Base-by-base conservation (phyloP, 345 rosid genomes). In the Geranium brycei region DNA sequence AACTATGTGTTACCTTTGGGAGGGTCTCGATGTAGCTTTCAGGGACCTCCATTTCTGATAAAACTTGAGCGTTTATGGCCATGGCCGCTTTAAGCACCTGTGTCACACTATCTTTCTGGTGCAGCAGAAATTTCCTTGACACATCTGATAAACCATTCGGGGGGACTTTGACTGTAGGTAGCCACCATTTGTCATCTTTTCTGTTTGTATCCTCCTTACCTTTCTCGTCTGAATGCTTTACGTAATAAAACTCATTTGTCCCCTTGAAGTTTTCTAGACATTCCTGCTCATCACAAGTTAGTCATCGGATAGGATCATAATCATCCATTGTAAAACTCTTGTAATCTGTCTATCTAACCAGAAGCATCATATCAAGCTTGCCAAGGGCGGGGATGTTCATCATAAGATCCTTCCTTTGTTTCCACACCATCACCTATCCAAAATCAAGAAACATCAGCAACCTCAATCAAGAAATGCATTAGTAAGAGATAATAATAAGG, bases 61-160 rank as follows among this genome's bases (percentile, higher is more conserved):
- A 68, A 72, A 86, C 88, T 75, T 91, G 95, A 40, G 96, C 84
- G 70, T 91, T 91, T 68, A 91, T 91, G 0, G 97, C 97, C 96
- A 91, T 91, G 62, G 97, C 95, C 3, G 97, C 97, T 77, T 88
- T 91, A 61, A 88, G 89, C 18, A 91, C 96, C 64, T 91, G 97
- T 68, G 86, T 88, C 13, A 88, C 97, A 59, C 84, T 79, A 69
- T 91, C 97, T 64, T 91, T 91, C 8, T 88, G 97, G 75, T 73
- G 79, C 62, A 82, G 91, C 76, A 91, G 67, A 67, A 87, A 91
- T 62, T 88, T 91, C 64, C 84, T 83, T 0, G 91, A 51, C 31
- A 59, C 73, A 14, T 91, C 93, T 1, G 97, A 82, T 60, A 91
- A 78, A 53, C 97, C 96, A 11, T 83, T 78, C 18, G 82, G 73